These are phyloP conservation scores for Russula brevipes DNA, from an alignment of 768 basidiomycete species.

Conservation along the genomic window DNA sequence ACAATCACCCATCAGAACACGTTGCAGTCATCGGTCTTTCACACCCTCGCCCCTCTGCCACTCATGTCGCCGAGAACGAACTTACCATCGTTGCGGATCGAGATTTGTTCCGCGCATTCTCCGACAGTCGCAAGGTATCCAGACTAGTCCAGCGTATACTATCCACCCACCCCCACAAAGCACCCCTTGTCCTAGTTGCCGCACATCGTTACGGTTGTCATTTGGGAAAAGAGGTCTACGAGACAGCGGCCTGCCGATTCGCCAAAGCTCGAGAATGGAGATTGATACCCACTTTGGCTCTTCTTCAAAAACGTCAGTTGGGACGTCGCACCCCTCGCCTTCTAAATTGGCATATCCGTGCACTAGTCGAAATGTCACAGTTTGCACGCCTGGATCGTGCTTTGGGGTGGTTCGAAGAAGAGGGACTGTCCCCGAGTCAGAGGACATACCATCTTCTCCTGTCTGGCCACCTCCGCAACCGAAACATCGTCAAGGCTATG, in stretches of 20 bases:
- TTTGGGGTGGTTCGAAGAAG: conserved; percentile 46
- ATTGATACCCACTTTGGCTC: conserved; percentile 43
- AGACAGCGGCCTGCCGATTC: conserved; percentile 47
- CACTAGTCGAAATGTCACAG: conserved; percentile 49
- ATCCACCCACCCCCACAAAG: conserved; percentile 34
- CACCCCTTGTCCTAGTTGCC: conserved; percentile 43
- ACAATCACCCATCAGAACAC: background rate
- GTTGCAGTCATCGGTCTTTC: conserved; percentile 3
- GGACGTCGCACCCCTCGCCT: conserved; percentile 49
- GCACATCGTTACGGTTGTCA: conserved; percentile 46
- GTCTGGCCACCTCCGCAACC: conserved; percentile 62
- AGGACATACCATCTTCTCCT: conserved; percentile 68
- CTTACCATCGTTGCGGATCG: background rate
- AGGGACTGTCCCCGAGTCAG: conserved; percentile 45
- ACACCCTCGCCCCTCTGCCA: background rate
- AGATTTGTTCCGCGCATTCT: conserved; percentile 1
- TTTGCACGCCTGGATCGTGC: conserved; percentile 40
- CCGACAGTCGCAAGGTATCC: conserved; percentile 22
- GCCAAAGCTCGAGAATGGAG: conserved; percentile 47
- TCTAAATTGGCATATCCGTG: conserved; percentile 66
- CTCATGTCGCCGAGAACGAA: background rate
- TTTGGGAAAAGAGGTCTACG: conserved; percentile 53
- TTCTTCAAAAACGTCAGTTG: conserved; percentile 45
- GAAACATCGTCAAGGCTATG: conserved; percentile 54
- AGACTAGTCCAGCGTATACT: conserved; percentile 14